Evolutionary conservation across 176 grass and related monocot genomes (phyloP).

Genomic region (Tillandsia fasciculata): DNA sequence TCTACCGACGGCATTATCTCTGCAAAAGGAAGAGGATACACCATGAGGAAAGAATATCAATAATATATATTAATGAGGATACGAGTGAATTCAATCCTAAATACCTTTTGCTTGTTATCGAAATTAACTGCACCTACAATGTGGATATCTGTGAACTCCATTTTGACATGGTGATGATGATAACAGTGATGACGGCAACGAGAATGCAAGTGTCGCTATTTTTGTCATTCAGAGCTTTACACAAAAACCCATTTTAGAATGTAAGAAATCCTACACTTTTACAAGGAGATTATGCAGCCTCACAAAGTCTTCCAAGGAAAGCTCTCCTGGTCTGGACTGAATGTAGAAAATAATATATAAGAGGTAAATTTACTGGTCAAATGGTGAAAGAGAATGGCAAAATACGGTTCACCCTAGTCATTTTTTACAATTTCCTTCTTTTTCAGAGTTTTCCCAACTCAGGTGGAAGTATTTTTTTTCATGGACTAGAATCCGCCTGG

Average conservation of each 20-base stretch:
- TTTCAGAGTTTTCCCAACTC: too few species aligned
- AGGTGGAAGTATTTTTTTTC: too few species aligned
- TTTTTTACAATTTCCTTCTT: too few species aligned
- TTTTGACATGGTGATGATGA: not conserved
- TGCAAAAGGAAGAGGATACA: not conserved
- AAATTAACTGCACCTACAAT: not conserved
- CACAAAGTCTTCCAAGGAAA: slow-evolving; percentile 80
- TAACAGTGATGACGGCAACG: too few species aligned
- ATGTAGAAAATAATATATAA: slow-evolving; percentile 9
- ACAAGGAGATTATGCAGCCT: slow-evolving; percentile 59
- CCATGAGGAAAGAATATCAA: not conserved
- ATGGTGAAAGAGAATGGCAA: too few species aligned
- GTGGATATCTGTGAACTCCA: not conserved
- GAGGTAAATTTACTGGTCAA: too few species aligned
- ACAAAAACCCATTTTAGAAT: not conserved
- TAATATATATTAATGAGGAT: not conserved
- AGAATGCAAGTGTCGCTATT: not conserved
- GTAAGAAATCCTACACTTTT: slow-evolving; percentile 28
- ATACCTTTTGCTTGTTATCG: not conserved
- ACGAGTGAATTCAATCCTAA: not conserved
- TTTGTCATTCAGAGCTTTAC: not conserved
- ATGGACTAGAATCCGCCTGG: too few species aligned
- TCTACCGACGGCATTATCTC: not conserved
- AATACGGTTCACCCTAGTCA: too few species aligned
- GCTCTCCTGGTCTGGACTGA: slow-evolving; percentile 80